Conservation (phyloP, 768 basidiomycete genomes). For the Clathrus columnatus region DNA sequence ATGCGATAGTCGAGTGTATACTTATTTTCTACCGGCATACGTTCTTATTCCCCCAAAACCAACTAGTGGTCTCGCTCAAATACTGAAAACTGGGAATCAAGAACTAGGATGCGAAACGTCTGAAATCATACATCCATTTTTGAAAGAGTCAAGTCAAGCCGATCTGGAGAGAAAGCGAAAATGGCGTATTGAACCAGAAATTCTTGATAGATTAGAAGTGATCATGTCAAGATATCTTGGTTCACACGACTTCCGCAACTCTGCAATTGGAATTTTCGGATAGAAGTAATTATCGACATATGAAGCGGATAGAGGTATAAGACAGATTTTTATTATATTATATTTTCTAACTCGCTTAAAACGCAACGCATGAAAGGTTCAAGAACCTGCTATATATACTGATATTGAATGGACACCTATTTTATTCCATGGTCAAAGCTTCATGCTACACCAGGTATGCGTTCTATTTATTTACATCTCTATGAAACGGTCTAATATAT, state of each 20-base stretch:
- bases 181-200: constrained; percentile 54
- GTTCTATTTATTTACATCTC: constrained; percentile 2
- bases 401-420: constrained; percentile 94
- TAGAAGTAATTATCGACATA: constrained; percentile 72
- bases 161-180: constrained; percentile 58
- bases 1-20: constrained; percentile 95
- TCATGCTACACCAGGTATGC: constrained; percentile 95
- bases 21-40: constrained; percentile 94
- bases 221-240: constrained; percentile 64
- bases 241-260: constrained; percentile 97
- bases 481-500: not conserved
- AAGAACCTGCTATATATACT: constrained; percentile 82
- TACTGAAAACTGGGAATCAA: constrained; percentile 28
- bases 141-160: constrained; percentile 45
- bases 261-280: constrained; percentile 88
- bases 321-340: no score
- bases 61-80: constrained; percentile 47
- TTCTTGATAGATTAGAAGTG: constrained; percentile 47
- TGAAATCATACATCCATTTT: constrained; percentile 48
- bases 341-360: not conserved
- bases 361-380: constrained; percentile 38
- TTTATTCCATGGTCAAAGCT: constrained; percentile 92
- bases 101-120: constrained; percentile 2
- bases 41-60: constrained; percentile 86
- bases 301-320: constrained; percentile 75